Conservation (phyloP, 148 eudicot genomes). For the Diospyros lotus region DNA sequence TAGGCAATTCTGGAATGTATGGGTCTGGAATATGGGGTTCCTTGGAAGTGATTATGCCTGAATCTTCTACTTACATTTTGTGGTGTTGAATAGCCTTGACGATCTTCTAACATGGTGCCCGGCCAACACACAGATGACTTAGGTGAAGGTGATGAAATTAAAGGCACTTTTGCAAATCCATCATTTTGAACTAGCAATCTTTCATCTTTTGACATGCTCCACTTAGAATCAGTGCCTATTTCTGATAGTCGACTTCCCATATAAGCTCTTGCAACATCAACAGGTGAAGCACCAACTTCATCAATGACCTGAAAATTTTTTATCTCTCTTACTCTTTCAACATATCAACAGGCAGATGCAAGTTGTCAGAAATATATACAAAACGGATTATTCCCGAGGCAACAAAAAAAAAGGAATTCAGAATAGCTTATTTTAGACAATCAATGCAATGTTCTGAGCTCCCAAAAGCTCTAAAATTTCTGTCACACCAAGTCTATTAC, state of each 20-base stretch:
- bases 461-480: too few relatives aligned
- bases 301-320: slow-evolving; percentile 43
- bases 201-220: slow-evolving; percentile 28
- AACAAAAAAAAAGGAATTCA: too few relatives aligned
- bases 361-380: too few relatives aligned
- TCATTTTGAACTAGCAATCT: slow-evolving; percentile 22
- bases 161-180: slow-evolving; percentile 36
- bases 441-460: too few relatives aligned
- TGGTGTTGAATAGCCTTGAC: slow-evolving; percentile 58
- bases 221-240: slow-evolving; percentile 30
- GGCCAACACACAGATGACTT: slow-evolving; percentile 81
- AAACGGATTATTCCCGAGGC: too few relatives aligned
- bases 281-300: slow-evolving; percentile 70
- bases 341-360: too few relatives aligned
- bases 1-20: slow-evolving; percentile 74
- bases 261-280: slow-evolving; percentile 88
- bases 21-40: slow-evolving; percentile 80
- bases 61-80: slow-evolving; percentile 47
- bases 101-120: slow-evolving; percentile 63
- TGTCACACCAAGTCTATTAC: too few relatives aligned
- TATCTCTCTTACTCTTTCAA: neutral
- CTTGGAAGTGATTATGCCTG: slow-evolving; percentile 48
- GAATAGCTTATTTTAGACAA: too few relatives aligned
- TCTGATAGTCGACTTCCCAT: slow-evolving; percentile 72
- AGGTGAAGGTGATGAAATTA: slow-evolving; percentile 46